phyloP scores from a whole-genome alignment of 1,139 yeast genomes.

The Geotrichum aggregatum region DNA sequence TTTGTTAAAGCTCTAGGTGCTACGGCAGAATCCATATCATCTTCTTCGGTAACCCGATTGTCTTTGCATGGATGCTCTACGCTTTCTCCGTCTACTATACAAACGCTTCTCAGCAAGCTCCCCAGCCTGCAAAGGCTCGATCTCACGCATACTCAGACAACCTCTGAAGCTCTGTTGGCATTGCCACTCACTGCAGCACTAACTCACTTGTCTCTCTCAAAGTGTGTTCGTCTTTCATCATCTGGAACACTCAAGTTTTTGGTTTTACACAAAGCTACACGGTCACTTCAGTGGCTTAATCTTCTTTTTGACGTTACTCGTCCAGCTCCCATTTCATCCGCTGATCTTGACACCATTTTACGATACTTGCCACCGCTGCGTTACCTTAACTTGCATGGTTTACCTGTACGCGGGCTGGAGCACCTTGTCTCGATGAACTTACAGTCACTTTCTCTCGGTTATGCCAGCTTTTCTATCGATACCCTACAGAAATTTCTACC shows the following conservation, averaged over 20 bases:
- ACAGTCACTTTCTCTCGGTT: conserved; percentile 60
- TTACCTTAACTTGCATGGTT: conserved; percentile 70
- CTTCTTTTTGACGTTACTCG: conserved; percentile 69
- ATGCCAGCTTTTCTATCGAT: conserved; percentile 50
- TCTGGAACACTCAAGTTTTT: conserved; percentile 69
- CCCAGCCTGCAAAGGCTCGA: conserved; percentile 65
- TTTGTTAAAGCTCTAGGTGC: conserved; percentile 50
- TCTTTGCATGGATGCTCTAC: conserved; percentile 90
- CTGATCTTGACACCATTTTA: conserved; percentile 42
- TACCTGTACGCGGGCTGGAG: conserved; percentile 59
- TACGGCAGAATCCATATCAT: neutral
- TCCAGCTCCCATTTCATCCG: conserved; percentile 52
- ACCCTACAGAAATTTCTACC: conserved; percentile 50
- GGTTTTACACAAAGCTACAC: conserved; percentile 66
- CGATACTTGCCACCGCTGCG: conserved; percentile 46
- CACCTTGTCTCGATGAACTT: conserved; percentile 52
- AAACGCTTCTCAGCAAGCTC: conserved; percentile 54
- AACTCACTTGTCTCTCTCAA: conserved; percentile 73
- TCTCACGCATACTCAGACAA: conserved; percentile 74
- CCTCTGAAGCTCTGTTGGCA: conserved; percentile 50
- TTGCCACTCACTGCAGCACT: conserved; percentile 54
- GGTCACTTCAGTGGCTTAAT: conserved; percentile 64
- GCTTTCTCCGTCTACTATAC: conserved; percentile 54
- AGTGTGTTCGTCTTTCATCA: conserved; percentile 74
- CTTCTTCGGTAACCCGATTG: conserved; percentile 47